These are phyloP conservation scores for Jimgerdemannia flammicorona DNA, from an alignment of 192 early-diverging fungal species.

Conservation along the genomic window DNA sequence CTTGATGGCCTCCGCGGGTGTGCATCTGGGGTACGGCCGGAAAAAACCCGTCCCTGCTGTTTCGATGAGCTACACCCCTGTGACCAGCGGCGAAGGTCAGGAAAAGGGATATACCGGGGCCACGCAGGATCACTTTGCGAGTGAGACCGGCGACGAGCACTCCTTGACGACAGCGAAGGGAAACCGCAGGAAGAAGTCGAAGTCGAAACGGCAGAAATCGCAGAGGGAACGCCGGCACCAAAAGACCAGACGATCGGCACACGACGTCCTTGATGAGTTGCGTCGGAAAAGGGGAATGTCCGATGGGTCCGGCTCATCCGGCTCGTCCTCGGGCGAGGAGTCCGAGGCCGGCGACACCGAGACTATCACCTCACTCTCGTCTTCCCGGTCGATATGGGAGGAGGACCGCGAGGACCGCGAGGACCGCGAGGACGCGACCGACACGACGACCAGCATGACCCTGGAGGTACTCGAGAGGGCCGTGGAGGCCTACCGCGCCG, in stretches of 20 bases:
- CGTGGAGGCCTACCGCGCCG: background rate
- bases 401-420: background rate
- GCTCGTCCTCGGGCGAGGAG: background rate
- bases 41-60: background rate
- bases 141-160: background rate
- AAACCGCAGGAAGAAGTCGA: background rate
- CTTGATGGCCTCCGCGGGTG: background rate
- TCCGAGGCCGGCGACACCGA: background rate
- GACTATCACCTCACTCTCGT: background rate
- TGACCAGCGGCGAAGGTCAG: background rate
- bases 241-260: background rate
- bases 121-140: background rate
- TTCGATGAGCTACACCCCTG: background rate
- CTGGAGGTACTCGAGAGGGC: background rate
- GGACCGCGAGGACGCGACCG: background rate
- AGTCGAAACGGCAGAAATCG: background rate
- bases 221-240: background rate
- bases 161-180: background rate
- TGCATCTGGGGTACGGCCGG: background rate
- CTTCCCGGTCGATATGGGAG: background rate
- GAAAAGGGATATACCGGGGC: background rate
- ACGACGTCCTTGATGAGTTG: background rate
- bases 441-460: background rate
- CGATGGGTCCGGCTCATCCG: background rate
- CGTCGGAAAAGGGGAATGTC: background rate